Evolutionary conservation across 2,329 filamentous ascomycete species (phyloP).

Genomic region (Mollisiaceae sp.): DNA sequence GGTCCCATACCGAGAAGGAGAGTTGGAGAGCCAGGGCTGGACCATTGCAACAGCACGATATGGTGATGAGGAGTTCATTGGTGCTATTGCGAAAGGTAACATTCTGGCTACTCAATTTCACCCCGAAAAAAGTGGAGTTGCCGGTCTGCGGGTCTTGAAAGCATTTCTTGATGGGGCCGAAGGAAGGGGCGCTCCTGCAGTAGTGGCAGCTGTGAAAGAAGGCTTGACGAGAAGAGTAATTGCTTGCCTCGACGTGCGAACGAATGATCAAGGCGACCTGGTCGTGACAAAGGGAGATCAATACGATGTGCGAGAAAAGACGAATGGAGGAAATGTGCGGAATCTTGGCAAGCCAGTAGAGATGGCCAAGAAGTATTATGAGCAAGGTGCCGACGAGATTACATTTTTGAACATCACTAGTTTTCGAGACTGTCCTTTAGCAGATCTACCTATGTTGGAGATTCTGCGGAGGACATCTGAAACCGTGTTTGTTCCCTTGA

Average conservation of each 20-base stretch:
- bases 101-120: conserved; percentile 95
- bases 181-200: conserved; percentile 43
- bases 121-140: conserved; percentile 93
- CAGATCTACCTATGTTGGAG: conserved; percentile 95
- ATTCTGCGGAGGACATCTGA: conserved; percentile 84
- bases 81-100: conserved; percentile 84
- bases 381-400: conserved; percentile 94
- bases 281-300: conserved; percentile 99
- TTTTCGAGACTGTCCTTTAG: conserved; percentile 92
- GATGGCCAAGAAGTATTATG: conserved; percentile 91
- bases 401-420: conserved; percentile 98
- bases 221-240: conserved; percentile 93
- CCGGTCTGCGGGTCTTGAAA: conserved; percentile 81
- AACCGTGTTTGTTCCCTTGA: conserved; percentile 94
- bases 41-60: conserved; percentile 89
- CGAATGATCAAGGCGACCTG: conserved; percentile 92
- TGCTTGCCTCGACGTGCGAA: conserved; percentile 92
- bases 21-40: conserved; percentile 85
- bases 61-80: conserved; percentile 87
- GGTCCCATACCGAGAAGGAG: conserved; percentile 72
- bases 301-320: conserved; percentile 96
- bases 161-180: conserved; percentile 82
- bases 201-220: conserved; percentile 49
- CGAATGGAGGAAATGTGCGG: conserved; percentile 69
- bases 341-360: conserved; percentile 98